Evolutionary conservation across 495 filamentous ascomycete species (phyloP).

Genomic region (Aspergillus biplanus): DNA sequence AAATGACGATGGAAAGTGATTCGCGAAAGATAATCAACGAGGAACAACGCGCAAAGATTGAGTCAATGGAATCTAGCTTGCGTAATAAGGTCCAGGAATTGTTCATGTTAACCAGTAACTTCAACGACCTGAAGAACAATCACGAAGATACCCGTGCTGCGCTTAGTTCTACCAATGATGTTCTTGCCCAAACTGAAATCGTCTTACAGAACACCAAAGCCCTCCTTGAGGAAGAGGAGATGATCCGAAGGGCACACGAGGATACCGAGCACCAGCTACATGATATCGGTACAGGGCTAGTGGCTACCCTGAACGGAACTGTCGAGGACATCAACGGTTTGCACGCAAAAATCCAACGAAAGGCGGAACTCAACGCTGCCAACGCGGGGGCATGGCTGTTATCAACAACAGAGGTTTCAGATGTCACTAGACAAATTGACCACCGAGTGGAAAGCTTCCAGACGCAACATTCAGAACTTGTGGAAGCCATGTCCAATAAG

Average conservation of each 20-base stretch:
- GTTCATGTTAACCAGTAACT: slow-evolving; percentile 79
- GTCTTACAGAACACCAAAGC: slow-evolving; percentile 75
- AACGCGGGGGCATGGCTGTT: slow-evolving; percentile 80
- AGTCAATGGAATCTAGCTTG: slow-evolving; percentile 86
- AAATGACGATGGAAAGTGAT: slow-evolving; percentile 87
- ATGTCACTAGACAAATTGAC: slow-evolving; percentile 78
- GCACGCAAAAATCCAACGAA: slow-evolving; percentile 80
- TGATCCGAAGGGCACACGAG: slow-evolving; percentile 81
- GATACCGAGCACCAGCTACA: slow-evolving; percentile 78
- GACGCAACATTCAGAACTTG: slow-evolving; percentile 65
- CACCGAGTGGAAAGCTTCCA: slow-evolving; percentile 69
- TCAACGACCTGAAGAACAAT: slow-evolving; percentile 84
- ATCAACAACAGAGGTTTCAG: slow-evolving; percentile 72
- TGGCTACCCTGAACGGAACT: slow-evolving; percentile 73
- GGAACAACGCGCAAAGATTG: slow-evolving; percentile 89
- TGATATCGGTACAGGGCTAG: slow-evolving; percentile 69
- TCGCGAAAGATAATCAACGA: slow-evolving; percentile 90
- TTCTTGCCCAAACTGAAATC: slow-evolving; percentile 85
- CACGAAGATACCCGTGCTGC: slow-evolving; percentile 72
- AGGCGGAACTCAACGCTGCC: slow-evolving; percentile 74
- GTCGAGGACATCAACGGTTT: slow-evolving; percentile 79
- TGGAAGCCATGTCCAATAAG: slow-evolving; percentile 65
- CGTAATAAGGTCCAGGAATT: slow-evolving; percentile 91
- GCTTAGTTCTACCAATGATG: slow-evolving; percentile 75
- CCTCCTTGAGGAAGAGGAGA: slow-evolving; percentile 76